Conservation (phyloP, 805 yeast species). For the Metschnikowia anglica region DNA sequence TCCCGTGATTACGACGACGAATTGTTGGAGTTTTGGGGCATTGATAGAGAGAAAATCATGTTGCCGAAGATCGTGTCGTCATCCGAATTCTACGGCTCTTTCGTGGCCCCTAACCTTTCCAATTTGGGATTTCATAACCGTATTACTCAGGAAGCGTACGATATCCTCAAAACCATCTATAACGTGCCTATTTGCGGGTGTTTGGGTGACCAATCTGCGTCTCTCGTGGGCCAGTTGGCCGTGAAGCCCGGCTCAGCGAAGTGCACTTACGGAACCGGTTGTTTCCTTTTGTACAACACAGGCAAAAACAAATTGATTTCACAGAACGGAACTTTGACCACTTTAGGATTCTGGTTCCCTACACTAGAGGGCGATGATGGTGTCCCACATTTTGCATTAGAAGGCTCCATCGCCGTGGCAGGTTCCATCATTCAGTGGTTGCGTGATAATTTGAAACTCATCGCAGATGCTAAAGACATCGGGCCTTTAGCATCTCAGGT, state of each 20-base stretch:
- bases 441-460: conserved; percentile 82
- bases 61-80: conserved; percentile 79
- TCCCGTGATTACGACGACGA: conserved; percentile 73
- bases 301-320: conserved; percentile 72
- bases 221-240: conserved; percentile 90
- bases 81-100: conserved; percentile 74
- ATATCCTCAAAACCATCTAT: conserved; percentile 47
- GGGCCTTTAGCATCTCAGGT: conserved; percentile 89
- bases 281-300: conserved; percentile 85
- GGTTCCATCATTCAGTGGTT: conserved; percentile 94
- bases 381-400: conserved; percentile 82
- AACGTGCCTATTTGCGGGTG: conserved; percentile 83
- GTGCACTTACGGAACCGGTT: conserved; percentile 96
- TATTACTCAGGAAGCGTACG: conserved; percentile 52
- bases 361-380: conserved; percentile 46
- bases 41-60: conserved; percentile 62
- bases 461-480: conserved; percentile 78
- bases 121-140: conserved; percentile 51
- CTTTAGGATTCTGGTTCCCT: conserved; percentile 90
- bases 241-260: conserved; percentile 82
- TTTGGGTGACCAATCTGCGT: conserved; percentile 92
- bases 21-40: conserved; percentile 74
- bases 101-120: conserved; percentile 58
- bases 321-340: conserved; percentile 80
- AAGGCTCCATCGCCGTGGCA: conserved; percentile 95